These are phyloP conservation scores for Arthrobotrys iridis DNA, from an alignment of 2,329 filamentous ascomycete genomes.

Conservation along the genomic window DNA sequence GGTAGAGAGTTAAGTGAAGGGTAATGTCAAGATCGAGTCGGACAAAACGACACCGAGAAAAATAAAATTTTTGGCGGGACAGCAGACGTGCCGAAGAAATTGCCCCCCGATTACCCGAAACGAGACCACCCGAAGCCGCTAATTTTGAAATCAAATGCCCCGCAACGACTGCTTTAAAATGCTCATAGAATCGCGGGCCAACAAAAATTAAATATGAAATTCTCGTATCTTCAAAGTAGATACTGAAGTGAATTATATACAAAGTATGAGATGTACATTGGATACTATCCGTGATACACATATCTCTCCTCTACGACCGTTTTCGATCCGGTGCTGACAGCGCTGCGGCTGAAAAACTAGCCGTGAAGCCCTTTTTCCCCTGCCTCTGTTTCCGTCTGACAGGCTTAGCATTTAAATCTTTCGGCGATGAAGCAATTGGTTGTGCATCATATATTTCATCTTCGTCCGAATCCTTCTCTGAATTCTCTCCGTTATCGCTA, in stretches of 20 bases:
- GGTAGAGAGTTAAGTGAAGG: not conserved
- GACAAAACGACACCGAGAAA: conserved; percentile 13
- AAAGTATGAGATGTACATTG: not conserved
- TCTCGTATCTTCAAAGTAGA: too few species aligned
- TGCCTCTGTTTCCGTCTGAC: conserved; percentile 71
- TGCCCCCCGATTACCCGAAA: conserved; percentile 12
- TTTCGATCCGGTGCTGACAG: conserved; percentile 34
- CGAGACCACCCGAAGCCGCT: not conserved
- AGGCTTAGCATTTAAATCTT: conserved; percentile 72
- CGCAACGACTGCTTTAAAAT: conserved; percentile 4
- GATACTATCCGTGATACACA: not conserved
- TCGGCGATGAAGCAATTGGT: conserved; percentile 66
- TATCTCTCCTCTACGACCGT: not conserved
- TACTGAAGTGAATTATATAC: not conserved
- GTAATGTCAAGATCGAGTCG: conserved; percentile 13
- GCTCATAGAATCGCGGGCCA: too few species aligned
- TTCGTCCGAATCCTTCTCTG: conserved; percentile 71
- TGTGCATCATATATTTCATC: conserved; percentile 91
- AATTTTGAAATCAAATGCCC: not conserved
- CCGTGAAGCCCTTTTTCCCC: conserved; percentile 63
- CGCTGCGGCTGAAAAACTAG: conserved; percentile 49
- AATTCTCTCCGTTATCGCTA: conserved; percentile 70
- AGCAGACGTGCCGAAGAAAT: not conserved
- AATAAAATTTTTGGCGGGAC: conserved; percentile 17
- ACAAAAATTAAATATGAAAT: too few species aligned